Base-by-base conservation (phyloP, 257 asterid species). In the Penstemon davidsonii region DNA sequence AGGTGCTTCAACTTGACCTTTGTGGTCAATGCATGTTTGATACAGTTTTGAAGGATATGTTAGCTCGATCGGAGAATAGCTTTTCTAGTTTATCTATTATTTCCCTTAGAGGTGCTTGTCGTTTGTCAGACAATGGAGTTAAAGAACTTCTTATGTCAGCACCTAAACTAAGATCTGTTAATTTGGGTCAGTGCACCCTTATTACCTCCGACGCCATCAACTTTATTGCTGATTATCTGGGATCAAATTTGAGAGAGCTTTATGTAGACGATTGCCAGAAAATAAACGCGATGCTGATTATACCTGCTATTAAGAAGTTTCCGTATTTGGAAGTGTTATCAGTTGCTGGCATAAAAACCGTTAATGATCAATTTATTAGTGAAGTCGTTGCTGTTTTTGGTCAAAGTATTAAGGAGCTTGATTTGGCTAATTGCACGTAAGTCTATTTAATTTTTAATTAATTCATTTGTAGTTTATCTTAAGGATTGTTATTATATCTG, bases 81-180 rank as follows among this genome's bases (percentile, higher is more conserved):
- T 83, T 92, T 56, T 81, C 88, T 64, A 84, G 75, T 49, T 71
- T 92, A 74, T 70, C 66, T 25, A 79, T 81, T 40, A 5, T 92
- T 71, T 89, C 98, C 59, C 83, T 92, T 69, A 91, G 91, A 87
- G 98, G 98, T 38, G 98, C 98, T 8, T 83, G 89, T 55, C 95
- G 92, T 66, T 76, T 92, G 60, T 71, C 92, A 10, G 96, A 92
- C 71, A 41, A 47, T 41, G 96, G 92, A 43, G 69, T 92, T 60
- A 78, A 72, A 78, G 71, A 64, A 66, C 84, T 92, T 55, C 68
- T 87, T 54, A 43, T 7, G 54, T 79, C 90, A 60, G 90, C 97
- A 18, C 93, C 91, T 70, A 70, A 68, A 8, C 81, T 91, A 33
- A 80, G 68, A 64, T 91, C 96, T 53, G 73, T 88, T 47, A 86